phyloP scores from a whole-genome alignment of 805 yeast genomes.

The Cyberlindnera misumaiensis region DNA sequence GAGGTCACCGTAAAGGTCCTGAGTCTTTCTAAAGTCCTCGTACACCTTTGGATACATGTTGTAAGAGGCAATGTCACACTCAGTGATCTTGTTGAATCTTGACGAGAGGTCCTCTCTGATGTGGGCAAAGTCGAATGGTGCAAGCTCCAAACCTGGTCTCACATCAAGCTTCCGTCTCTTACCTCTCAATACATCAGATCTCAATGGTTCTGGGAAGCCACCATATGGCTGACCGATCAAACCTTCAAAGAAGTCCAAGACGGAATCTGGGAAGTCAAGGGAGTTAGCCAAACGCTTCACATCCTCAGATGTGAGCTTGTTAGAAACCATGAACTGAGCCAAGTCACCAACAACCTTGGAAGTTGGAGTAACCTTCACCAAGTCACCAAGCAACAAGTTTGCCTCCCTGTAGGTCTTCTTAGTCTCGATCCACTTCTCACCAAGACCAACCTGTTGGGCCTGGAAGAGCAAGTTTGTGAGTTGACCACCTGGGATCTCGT shows the following conservation, averaged over 20 bases:
- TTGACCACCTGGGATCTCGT: slow-evolving; percentile 99
- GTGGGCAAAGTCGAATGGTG: slow-evolving; percentile 71
- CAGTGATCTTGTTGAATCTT: slow-evolving; percentile 76
- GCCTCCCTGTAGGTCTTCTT: slow-evolving; percentile 92
- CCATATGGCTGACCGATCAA: slow-evolving; percentile 99
- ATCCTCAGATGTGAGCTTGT: slow-evolving; percentile 80
- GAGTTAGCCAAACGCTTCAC: slow-evolving; percentile 81
- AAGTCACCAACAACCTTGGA: slow-evolving; percentile 99
- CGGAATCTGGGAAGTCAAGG: slow-evolving; percentile 97
- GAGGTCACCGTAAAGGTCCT: slow-evolving; percentile 82
- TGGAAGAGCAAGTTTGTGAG: slow-evolving; percentile 96
- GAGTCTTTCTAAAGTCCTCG: slow-evolving; percentile 73
- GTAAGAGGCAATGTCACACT: slow-evolving; percentile 89
- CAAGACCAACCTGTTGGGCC: slow-evolving; percentile 98
- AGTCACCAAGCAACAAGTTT: slow-evolving; percentile 85
- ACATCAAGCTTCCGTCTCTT: slow-evolving; percentile 84
- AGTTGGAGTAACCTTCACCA: slow-evolving; percentile 98
- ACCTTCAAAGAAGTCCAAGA: slow-evolving; percentile 97
- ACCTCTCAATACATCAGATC: slow-evolving; percentile 84
- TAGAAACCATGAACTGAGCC: slow-evolving; percentile 99
- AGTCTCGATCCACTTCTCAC: slow-evolving; percentile 94
- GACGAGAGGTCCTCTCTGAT: slow-evolving; percentile 67
- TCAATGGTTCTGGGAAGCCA: slow-evolving; percentile 98
- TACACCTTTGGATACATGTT: slow-evolving; percentile 98
- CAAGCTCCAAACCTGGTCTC: slow-evolving; percentile 89